phyloP scores from a whole-genome alignment of 495 filamentous ascomycete species.

The Talaromyces adpressus region DNA sequence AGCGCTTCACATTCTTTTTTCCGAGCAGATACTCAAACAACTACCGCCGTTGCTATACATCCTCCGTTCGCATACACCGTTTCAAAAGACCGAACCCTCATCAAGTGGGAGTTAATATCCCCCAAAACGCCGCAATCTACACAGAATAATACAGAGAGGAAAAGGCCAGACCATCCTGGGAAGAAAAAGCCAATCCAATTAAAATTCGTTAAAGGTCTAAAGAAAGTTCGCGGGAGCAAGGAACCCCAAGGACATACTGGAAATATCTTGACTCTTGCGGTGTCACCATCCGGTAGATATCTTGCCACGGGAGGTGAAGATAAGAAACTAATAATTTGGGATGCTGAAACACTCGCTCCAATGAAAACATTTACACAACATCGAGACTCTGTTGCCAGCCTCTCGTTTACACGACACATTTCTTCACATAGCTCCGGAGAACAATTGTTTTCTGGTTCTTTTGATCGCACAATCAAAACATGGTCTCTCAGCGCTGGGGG shows the following conservation, averaged over 20 bases:
- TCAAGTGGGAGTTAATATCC: conserved; percentile 73
- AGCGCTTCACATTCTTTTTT: conserved; percentile 61
- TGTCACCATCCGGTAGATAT: conserved; percentile 81
- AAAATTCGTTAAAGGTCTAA: conserved; percentile 55
- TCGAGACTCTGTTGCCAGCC: conserved; percentile 73
- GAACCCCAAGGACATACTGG: conserved; percentile 68
- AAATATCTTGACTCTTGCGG: conserved; percentile 73
- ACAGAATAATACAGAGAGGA: conserved; percentile 38
- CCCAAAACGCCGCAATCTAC: conserved; percentile 25
- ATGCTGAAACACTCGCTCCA: conserved; percentile 67
- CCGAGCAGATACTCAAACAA: conserved; percentile 65
- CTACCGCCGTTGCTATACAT: conserved; percentile 72
- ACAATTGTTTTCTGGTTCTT: conserved; percentile 81
- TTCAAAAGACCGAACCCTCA: conserved; percentile 73
- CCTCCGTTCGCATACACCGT: conserved; percentile 79
- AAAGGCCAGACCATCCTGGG: conserved; percentile 54
- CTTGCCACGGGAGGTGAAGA: conserved; percentile 86
- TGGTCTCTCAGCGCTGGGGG: conserved; percentile 61
- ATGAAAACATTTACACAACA: conserved; percentile 85
- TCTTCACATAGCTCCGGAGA: conserved; percentile 50
- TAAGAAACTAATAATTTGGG: conserved; percentile 77
- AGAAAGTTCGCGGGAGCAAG: conserved; percentile 51
- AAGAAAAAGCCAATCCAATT: conserved; percentile 66
- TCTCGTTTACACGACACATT: conserved; percentile 81
- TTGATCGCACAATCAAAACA: conserved; percentile 83